Evolutionary conservation across 139 green algal species (phyloP), one percentile per base, ranked within the genome.

Genomic region (Chlamydomonas schloesseri): DNA sequence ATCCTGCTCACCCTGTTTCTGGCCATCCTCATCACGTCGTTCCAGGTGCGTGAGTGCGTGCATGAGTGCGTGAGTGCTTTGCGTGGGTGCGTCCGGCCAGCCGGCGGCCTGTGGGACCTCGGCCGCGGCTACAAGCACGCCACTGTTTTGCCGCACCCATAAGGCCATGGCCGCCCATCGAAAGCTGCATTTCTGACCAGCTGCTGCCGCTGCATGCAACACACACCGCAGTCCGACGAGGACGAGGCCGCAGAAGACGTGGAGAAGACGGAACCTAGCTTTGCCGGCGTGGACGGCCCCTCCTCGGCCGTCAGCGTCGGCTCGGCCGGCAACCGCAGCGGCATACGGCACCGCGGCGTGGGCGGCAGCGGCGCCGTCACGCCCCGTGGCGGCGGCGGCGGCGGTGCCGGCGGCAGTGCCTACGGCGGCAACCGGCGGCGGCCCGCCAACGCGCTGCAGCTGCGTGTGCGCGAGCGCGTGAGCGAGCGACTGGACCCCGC

Each of bases 1-100:
- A 88, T 95, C 42, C 83, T 95, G 62, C 86, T 96, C n/a, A 94
- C 92, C 73, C 86, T 96, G 29, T 93, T 96, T 83, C 90, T 96
- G 26, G 93, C 93, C 53, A 92, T 96, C 65, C 77, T 93, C 1
- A 82, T 93, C 65, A 81, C 78, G 58, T 82, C 81, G 53, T 88
- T 91, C 57, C 58, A 67, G 73, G 73, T 74, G 34, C 28, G 64
- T 36, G 20, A 8, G 23, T 23, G 57, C 20, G 57, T 29, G 23
- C 20, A 18, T 14, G 53, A 23, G 18, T n/a, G n/a, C n/a, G n/a
- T n/a, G n/a, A n/a, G n/a, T 65, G 53, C 53, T 15, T 58, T 58
- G 53, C 13, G 53, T 23, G 53, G 13, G 15, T 58, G 53, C 53
- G 53, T 58, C 53, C 15, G 53, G 13, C 15, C 53, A 15, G 53